These are phyloP conservation scores for Komagataella ulmi DNA, from an alignment of 805 yeast species.

Conservation along the genomic window DNA sequence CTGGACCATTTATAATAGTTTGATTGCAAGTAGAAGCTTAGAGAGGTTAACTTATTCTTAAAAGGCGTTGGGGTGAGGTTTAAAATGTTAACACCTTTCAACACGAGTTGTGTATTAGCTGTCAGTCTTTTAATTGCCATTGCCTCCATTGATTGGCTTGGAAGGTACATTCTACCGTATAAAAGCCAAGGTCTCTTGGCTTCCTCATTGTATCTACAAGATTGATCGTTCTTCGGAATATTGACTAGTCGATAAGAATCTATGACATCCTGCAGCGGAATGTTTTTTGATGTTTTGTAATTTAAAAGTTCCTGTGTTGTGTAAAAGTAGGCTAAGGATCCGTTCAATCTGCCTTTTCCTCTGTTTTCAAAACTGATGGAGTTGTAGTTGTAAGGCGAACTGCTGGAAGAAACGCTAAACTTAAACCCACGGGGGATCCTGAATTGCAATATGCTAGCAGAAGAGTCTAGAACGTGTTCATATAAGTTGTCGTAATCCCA, in stretches of 20 bases:
- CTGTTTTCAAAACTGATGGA: slow-evolving; percentile 53
- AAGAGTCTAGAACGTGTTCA: slow-evolving; percentile 61
- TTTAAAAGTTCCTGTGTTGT: slow-evolving; percentile 43
- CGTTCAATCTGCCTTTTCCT: slow-evolving; percentile 43
- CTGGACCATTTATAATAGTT: slow-evolving; percentile 49
- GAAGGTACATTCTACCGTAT: slow-evolving; percentile 83
- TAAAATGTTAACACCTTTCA: slow-evolving; percentile 63
- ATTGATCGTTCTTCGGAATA: slow-evolving; percentile 16
- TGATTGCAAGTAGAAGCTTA: slow-evolving; percentile 62
- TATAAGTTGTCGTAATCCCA: slow-evolving; percentile 78
- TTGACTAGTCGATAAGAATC: slow-evolving; percentile 54
- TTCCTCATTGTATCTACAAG: neutral
- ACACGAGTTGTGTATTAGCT: slow-evolving; percentile 44
- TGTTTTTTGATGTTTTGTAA: slow-evolving; percentile 28
- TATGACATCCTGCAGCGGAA: slow-evolving; percentile 53
- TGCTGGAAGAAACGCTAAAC: slow-evolving; percentile 54
- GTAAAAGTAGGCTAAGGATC: slow-evolving; percentile 74
- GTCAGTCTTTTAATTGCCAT: slow-evolving; percentile 60
- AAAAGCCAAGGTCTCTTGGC: slow-evolving; percentile 28
- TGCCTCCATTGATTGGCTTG: slow-evolving; percentile 79
- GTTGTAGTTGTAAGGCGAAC: slow-evolving; percentile 59
- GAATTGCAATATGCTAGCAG: slow-evolving; percentile 61
- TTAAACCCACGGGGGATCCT: slow-evolving; percentile 53
- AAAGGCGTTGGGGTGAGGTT: slow-evolving; percentile 10
- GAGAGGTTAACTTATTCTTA: slow-evolving; percentile 23